A percentile compares a stretch with the other conserved stretches of the same genome.
phyloP scores from a whole-genome alignment of 352 stramenopile genomes.

The Bremia lactucae region DNA sequence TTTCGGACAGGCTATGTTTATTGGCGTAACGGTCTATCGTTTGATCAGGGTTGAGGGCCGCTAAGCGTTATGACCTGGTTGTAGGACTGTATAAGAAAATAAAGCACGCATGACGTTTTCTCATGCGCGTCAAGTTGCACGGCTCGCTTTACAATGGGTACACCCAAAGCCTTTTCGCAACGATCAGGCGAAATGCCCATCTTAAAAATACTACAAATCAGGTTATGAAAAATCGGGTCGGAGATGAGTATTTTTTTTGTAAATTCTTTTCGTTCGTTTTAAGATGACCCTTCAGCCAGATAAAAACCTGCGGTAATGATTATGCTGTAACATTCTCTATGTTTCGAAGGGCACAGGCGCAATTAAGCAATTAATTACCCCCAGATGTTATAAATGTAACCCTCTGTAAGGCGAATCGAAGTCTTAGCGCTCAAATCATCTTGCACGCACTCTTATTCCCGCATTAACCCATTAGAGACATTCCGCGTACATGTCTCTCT shows the following conservation, averaged over 20 bases:
- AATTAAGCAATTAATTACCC: no score
- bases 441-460: constrained; percentile 9
- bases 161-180: constrained; percentile 2
- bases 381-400: no score
- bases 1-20: constrained; percentile 18
- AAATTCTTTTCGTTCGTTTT: no score
- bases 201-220: not conserved
- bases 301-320: no score
- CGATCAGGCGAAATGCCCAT: constrained; percentile 10
- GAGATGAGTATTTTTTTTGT: no score
- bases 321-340: no score
- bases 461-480: constrained; percentile 21
- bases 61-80: constrained; percentile 1
- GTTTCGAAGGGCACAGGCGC: no score
- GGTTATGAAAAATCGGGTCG: no score
- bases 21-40: constrained; percentile 12
- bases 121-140: constrained; percentile 9
- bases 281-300: no score
- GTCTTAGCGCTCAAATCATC: constrained; percentile 15
- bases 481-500: constrained; percentile 50
- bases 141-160: constrained; percentile 4
- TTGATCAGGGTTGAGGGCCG: not conserved
- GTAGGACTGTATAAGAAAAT: not conserved
- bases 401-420: no score
- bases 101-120: constrained; percentile 16